Base-by-base conservation (phyloP, 352 stramenopile genomes). In the Phytophthora pinifolia region DNA sequence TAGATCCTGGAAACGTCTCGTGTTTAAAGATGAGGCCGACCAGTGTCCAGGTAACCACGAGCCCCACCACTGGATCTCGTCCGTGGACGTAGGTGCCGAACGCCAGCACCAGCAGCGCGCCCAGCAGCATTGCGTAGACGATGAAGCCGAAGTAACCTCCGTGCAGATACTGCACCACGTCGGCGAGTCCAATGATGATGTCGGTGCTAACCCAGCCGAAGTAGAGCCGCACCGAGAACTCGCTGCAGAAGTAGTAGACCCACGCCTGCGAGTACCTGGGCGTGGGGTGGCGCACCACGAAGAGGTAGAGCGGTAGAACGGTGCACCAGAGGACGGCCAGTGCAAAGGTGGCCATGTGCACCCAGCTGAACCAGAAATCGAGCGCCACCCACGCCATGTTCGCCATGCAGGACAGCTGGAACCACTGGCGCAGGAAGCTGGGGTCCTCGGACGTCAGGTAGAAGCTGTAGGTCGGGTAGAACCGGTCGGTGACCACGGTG, bases 261-360 rank as follows among this genome's bases (percentile, higher is more conserved):
- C 72, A 83, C 18, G 65, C 56, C 35, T 70, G 59, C 17, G 62
- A 68, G 42, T 70, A 67, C 48, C 69, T 65, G n/a, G 61, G 70
- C 14, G 66, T 69, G 6, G 69, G 72, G 36, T 82, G 72, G 18
- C 74, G 71, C 48, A 82, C 74, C 15, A 82, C 69, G 44, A 80
- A 72, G 6, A 82, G 52, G 37, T 85, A 87, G 34, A 87, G 71
- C 30, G 70, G 68, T 25, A 87, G 56, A 18, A 83, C 36, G 14
- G 64, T 67, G 31, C 82, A 70, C 77, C 78, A 91, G 14, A 86
- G 66, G 46, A 91, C 62, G 7, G 58, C 61, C 33, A 89, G 69
- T 33, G 79, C 72, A 17, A 88, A 62, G 9, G 72, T 74, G 34
- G 76, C 74, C 57, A 83, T 65, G 44, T 82, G 67, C 39, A 87